These are phyloP conservation scores for Suillus alpinus DNA, from an alignment of 768 basidiomycete species.

Conservation along the genomic window DNA sequence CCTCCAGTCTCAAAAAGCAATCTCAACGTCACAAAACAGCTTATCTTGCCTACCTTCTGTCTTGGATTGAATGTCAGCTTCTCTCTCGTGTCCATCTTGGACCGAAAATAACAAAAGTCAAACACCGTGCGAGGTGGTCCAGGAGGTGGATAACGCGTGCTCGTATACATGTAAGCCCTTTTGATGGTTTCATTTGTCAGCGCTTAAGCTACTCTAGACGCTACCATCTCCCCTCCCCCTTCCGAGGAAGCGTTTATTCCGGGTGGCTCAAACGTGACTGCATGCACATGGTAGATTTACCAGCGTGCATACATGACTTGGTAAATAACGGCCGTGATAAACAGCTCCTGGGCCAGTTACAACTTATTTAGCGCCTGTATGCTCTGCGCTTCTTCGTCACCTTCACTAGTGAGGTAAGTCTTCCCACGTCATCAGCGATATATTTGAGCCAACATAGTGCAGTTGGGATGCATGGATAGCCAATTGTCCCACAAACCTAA, in stretches of 20 bases:
- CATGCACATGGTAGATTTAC: constrained; percentile 23
- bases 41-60: not conserved
- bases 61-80: not conserved
- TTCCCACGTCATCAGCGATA: not conserved
- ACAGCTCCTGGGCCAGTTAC: constrained; percentile 29
- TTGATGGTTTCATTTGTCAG: not conserved
- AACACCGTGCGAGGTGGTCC: constrained; percentile 16
- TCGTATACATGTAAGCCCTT: constrained; percentile 13
- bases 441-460: constrained; percentile 2
- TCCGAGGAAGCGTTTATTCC: constrained; percentile 17
- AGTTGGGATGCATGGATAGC: constrained; percentile 23
- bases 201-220: not conserved
- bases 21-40: not conserved
- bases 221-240: not conserved
- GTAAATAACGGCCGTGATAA: not conserved
- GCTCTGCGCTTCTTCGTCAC: constrained; percentile 15
- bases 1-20: no score
- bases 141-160: constrained; percentile 21
- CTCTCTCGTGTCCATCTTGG: constrained; percentile 7
- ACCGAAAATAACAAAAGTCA: constrained; percentile 12
- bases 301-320: not conserved
- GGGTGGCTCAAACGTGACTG: constrained; percentile 10
- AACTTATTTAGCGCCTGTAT: constrained; percentile 28
- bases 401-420: constrained; percentile 15
- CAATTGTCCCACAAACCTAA: constrained; percentile 14